phyloP scores from a whole-genome alignment of 1,284 basidiomycete genomes.

The Sanghuangporus baumii region DNA sequence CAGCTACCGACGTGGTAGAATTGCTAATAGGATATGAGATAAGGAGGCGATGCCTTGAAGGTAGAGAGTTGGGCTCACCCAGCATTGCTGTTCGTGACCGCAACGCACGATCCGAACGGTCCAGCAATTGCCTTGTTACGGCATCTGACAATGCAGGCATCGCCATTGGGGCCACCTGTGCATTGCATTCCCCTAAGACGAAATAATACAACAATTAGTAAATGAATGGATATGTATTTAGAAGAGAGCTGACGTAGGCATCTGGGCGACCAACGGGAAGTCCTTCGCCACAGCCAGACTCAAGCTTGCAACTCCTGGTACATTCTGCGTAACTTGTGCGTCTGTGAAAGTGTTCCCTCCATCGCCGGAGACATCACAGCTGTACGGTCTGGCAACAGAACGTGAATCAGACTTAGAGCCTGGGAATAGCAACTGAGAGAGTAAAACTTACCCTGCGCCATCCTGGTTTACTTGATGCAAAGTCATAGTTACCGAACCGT shows the following conservation, averaged over 20 bases:
- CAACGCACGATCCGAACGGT: conserved; percentile 24
- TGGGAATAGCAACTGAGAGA: not conserved
- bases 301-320: conserved; percentile 21
- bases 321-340: conserved; percentile 22
- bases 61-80: not conserved
- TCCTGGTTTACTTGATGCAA: conserved; percentile 25
- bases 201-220: not conserved
- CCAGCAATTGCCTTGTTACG: conserved; percentile 23
- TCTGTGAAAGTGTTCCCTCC: conserved; percentile 21
- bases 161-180: conserved; percentile 23
- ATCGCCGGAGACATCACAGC: conserved; percentile 22
- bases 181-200: conserved; percentile 19
- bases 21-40: not conserved
- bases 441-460: conserved; percentile 21
- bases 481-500: conserved; percentile 23
- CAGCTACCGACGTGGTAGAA: not conserved
- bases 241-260: conserved; percentile 17
- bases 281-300: conserved; percentile 22
- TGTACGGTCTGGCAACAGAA: conserved; percentile 19
- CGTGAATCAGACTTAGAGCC: not conserved
- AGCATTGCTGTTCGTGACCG: conserved; percentile 18
- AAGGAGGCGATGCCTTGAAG: not conserved
- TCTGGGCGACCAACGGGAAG: conserved; percentile 22
- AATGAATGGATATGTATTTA: not conserved
- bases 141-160: conserved; percentile 24